A percentile compares a stretch with the other conserved stretches of the same genome.
Evolutionary conservation across 176 grass and related monocot species (phyloP).

Genomic region (Cocos nucifera): DNA sequence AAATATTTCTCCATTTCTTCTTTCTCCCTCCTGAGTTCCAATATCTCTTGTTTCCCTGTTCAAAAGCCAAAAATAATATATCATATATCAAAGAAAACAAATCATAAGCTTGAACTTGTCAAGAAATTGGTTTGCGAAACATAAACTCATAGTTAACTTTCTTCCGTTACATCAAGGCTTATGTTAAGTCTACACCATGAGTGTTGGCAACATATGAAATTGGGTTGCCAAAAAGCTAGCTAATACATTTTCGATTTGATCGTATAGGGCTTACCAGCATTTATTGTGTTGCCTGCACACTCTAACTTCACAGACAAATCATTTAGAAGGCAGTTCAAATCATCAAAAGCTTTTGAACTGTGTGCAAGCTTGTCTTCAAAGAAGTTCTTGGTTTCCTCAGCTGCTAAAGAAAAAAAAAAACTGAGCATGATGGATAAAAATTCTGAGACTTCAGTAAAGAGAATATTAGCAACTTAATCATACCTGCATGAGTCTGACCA

Average conservation of each 20-base stretch:
- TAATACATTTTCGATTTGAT: too few relatives aligned
- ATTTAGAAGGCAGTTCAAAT: slow-evolving; percentile 44
- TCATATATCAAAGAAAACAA: too few relatives aligned
- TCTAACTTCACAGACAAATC: slow-evolving; percentile 58
- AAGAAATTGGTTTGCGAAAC: too few relatives aligned
- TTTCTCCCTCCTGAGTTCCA: slow-evolving; percentile 66
- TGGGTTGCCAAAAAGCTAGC: too few relatives aligned
- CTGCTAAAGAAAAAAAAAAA: slow-evolving; percentile 37
- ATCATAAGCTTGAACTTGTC: too few relatives aligned
- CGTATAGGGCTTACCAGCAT: slow-evolving; percentile 29
- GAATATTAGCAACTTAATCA: slow-evolving; percentile 1
- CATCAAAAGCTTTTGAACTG: slow-evolving; percentile 58
- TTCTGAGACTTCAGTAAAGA: background rate
- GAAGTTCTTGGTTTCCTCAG: slow-evolving; percentile 60
- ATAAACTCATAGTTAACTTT: too few relatives aligned
- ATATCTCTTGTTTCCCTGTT: slow-evolving; percentile 55
- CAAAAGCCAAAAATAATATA: slow-evolving; percentile 13
- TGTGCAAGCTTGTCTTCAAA: slow-evolving; percentile 65
- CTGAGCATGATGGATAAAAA: slow-evolving; percentile 24
- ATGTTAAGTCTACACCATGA: too few relatives aligned
- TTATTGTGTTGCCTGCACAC: slow-evolving; percentile 44
- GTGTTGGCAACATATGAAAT: too few relatives aligned
- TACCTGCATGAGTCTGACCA: slow-evolving; percentile 70
- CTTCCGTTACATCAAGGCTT: too few relatives aligned
- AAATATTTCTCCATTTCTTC: slow-evolving; percentile 61